Evolutionary conservation across 352 stramenopile genomes (phyloP), one percentile per base, ranked within the genome.

Genomic region (Phytophthora kernoviae): DNA sequence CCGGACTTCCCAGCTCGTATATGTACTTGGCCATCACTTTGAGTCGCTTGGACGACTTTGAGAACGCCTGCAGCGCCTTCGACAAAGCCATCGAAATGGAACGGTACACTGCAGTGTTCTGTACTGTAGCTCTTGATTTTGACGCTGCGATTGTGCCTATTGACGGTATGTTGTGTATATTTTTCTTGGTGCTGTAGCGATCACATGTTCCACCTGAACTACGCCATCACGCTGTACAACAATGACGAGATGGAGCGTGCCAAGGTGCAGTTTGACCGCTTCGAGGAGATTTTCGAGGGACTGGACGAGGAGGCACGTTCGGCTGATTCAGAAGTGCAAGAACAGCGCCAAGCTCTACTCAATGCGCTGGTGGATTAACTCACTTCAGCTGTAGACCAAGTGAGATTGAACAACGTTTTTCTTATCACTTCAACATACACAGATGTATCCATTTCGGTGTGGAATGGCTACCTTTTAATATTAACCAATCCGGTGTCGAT

Each of bases 1-100:
- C 83, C 82, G 1, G 81, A 96, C 57, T 96, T 94, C 49, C 92
- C 5, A 87, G 80, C 58, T 93, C 90, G 47, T 98, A 97, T 75
- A 97, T 97, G 87, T 97, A 98, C 70, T 64, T 98, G 21, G 93
- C 87, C 30, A 92, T 98, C 65, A 94, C 91, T 32, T 73, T 98
- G 12, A 77, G 79, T 5, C 74, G 88, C 0, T 74, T 98, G 37
- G 91, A 97, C 52, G 93, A 98, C 71, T 94, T 96, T 67, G 92
- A 97, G 36, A 98, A 98, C 57, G 82, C 91, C 1, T 96, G 86
- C 70, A 90, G 79, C 42, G 92, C 91, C 5, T 98, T 97, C 56
- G 85, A 98, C 40, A 97, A 97, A 70, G 87, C 90, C 20, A 84
- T 97, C 62, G 82, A 96, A 55, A 90, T 97, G 73, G 85, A 94